phyloP scores from a whole-genome alignment of 768 basidiomycete genomes.

The Agrocybe pediades region DNA sequence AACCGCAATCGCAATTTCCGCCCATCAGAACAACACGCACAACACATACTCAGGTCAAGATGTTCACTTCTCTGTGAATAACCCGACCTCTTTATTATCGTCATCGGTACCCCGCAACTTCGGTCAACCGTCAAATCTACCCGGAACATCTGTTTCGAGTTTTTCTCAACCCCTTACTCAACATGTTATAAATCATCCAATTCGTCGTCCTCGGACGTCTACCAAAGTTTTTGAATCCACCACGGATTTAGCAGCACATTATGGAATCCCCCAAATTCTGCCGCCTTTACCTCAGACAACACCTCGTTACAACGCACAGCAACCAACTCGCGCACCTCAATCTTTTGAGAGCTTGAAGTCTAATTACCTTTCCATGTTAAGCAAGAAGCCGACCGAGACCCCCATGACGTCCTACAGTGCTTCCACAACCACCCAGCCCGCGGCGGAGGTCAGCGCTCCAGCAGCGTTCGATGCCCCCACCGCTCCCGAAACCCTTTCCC shows the following conservation, averaged over 20 bases:
- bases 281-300: slow-evolving; percentile 69
- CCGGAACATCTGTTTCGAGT: slow-evolving; percentile 65
- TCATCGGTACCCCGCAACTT: slow-evolving; percentile 39
- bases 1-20: slow-evolving; percentile 52
- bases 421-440: slow-evolving; percentile 22
- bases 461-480: slow-evolving; percentile 25
- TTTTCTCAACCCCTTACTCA: slow-evolving; percentile 36
- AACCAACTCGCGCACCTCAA: slow-evolving; percentile 25
- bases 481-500: slow-evolving; percentile 18
- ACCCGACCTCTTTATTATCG: slow-evolving; percentile 41
- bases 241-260: slow-evolving; percentile 71
- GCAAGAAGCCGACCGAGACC: slow-evolving; percentile 45
- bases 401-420: slow-evolving; percentile 33
- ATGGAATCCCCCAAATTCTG: slow-evolving; percentile 76
- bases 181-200: slow-evolving; percentile 59
- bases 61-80: slow-evolving; percentile 47
- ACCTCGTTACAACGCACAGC: slow-evolving; percentile 44
- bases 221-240: slow-evolving; percentile 63
- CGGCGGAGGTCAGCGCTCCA: slow-evolving; percentile 22
- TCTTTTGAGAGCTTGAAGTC: slow-evolving; percentile 50
- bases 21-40: slow-evolving; percentile 36
- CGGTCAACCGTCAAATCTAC: slow-evolving; percentile 37
- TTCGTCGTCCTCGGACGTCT: slow-evolving; percentile 69
- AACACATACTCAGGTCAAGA: slow-evolving; percentile 29
- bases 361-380: slow-evolving; percentile 73